Conservation (phyloP, 768 basidiomycete genomes). For the Leccinum longicurvipes region DNA sequence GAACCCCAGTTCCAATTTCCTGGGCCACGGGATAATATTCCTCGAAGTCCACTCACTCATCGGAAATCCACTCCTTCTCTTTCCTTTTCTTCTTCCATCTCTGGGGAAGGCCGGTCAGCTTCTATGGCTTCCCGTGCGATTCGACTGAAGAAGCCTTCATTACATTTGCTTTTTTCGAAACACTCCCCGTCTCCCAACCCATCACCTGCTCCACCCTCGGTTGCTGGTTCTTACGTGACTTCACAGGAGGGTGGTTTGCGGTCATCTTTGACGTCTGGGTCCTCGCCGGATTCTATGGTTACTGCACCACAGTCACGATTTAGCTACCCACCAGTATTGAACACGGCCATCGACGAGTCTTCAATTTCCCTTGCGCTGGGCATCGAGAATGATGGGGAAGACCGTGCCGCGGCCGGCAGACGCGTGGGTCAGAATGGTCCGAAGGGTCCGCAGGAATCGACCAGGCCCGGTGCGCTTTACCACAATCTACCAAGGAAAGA, state of each 20-base stretch:
- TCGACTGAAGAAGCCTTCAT: slow-evolving; percentile 62
- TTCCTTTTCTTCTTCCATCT: slow-evolving; percentile 31
- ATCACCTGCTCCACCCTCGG: slow-evolving; percentile 26
- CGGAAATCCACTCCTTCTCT: slow-evolving; percentile 37
- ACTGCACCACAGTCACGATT: slow-evolving; percentile 53
- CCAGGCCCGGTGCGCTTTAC: slow-evolving; percentile 1
- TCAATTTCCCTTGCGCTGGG: slow-evolving; percentile 39
- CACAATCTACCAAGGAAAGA: slow-evolving; percentile 21
- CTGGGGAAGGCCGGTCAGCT: slow-evolving; percentile 37
- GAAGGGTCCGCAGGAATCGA: slow-evolving; percentile 20
- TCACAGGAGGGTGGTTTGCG: slow-evolving; percentile 19
- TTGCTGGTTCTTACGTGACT: slow-evolving; percentile 7
- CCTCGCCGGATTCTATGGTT: slow-evolving; percentile 44
- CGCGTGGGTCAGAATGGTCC: slow-evolving; percentile 10
- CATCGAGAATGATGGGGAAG: slow-evolving; percentile 30
- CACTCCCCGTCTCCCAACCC: slow-evolving; percentile 50
- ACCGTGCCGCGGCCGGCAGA: slow-evolving; percentile 6
- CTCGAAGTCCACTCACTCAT: slow-evolving; percentile 29
- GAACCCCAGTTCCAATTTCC: slow-evolving; percentile 47
- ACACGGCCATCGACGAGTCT: slow-evolving; percentile 60
- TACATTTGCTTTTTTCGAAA: slow-evolving; percentile 67
- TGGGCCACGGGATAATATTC: slow-evolving; percentile 29
- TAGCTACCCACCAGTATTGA: slow-evolving; percentile 53
- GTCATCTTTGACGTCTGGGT: slow-evolving; percentile 30
- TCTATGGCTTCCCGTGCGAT: slow-evolving; percentile 29